Base-by-base conservation (phyloP, 1,139 yeast species). In the Saccharomyces pastorianus region DNA sequence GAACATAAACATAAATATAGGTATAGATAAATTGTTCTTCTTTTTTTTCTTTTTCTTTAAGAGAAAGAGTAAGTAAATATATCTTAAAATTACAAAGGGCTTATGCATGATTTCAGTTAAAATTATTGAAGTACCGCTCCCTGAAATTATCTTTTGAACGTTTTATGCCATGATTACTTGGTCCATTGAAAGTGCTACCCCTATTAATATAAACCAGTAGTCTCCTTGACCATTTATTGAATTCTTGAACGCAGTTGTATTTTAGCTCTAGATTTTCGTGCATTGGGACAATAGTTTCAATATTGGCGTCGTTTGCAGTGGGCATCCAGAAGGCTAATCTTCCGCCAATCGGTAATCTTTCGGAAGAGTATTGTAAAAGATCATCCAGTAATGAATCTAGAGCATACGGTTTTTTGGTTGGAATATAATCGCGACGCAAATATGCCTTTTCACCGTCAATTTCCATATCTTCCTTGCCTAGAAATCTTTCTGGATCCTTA, bases 261-360 rank as follows among this genome's bases (percentile, higher is more conserved):
- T 85, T 71, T 58, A 90, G 74, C 65, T 87, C 86, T 56, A 93
- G 71, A 50, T 80, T 81, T 56, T 81, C 77, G 69, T 93, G 96
- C 61, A 83, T 83, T 1, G 98, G 98, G 46, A 91, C 83, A 55
- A 81, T 76, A 38, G 87, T 82, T 56, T 84, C 83, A 13, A 75
- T 70, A 61, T 82, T 84, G 59, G 88, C 96, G 61, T 88, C 96
- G 66, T 90, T 90, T 1, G 97, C 96, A 0, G 96, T 87, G 0
- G 99, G 99, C 95, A 93, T 88, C 99, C 99, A 93, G 68, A 90
- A 91, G 26, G 95, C 88, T 42, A 93, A 74, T 58, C 98, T 74
- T 0, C 97, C 96, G 9, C 80, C 80, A 2, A 83, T 73, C 0
- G 86, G 88, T 55, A 93, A 75, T 63, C 93, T 79, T 8, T 76